Conservation (phyloP, 2,329 filamentous ascomycete species). For the Trichoderma sp. region DNA sequence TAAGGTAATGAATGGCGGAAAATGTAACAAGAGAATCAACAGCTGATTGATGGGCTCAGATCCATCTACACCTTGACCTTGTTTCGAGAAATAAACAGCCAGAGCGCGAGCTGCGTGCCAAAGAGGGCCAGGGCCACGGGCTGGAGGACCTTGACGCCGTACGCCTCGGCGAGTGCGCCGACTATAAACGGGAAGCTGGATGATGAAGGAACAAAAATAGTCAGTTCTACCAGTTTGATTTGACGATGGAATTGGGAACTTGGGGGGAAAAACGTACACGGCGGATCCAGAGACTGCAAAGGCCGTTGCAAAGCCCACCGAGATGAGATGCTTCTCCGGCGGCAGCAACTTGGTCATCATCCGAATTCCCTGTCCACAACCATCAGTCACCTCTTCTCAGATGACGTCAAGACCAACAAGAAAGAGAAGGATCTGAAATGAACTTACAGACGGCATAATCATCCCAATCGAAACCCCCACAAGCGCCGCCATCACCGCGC, state of each 20-base stretch:
- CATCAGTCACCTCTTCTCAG: not conserved
- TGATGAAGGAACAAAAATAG: not conserved
- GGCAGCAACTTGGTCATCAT: slow-evolving; percentile 69
- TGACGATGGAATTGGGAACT: not conserved
- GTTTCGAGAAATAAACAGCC: slow-evolving; percentile 19
- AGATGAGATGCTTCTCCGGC: slow-evolving; percentile 70
- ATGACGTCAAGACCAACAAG: too few species aligned
- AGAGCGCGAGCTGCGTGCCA: slow-evolving; percentile 34
- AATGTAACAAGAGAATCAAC: too few species aligned
- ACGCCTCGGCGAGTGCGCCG: slow-evolving; percentile 65
- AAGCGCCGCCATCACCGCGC: slow-evolving; percentile 65
- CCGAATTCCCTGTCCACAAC: slow-evolving; percentile 20
- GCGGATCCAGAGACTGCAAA: slow-evolving; percentile 75
- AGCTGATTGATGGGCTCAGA: too few species aligned
- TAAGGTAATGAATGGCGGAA: too few species aligned
- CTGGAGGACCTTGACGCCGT: slow-evolving; percentile 56
- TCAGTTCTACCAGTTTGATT: not conserved
- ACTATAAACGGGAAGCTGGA: slow-evolving; percentile 62
- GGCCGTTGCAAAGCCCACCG: slow-evolving; percentile 78
- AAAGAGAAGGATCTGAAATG: too few species aligned
- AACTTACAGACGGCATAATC: slow-evolving; percentile 28
- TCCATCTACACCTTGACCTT: slow-evolving; percentile 19
- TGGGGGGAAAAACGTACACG: slow-evolving; percentile 36
- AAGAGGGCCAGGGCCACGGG: slow-evolving; percentile 44
- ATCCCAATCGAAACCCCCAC: slow-evolving; percentile 26